Evolutionary conservation across 108 stramenopile species (phyloP), one percentile per base, ranked within the genome.

Genomic region (Pseudonitzschia pungens): DNA sequence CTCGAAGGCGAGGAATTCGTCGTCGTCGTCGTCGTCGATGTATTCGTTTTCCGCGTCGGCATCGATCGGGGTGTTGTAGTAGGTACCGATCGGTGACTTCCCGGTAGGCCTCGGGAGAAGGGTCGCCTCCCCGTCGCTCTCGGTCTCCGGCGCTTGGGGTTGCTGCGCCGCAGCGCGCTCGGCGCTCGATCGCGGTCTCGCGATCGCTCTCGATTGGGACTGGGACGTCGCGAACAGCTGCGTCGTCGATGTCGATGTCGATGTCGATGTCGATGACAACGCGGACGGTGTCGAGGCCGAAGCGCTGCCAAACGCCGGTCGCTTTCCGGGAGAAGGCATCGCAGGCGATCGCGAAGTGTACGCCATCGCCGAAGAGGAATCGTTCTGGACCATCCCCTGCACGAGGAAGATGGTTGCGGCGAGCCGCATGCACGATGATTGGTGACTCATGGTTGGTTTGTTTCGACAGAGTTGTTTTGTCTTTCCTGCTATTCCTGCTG

Each of bases 1-100:
- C 53, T 77, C 70, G 27, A 70, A 70, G n/a, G 60, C 9, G 36
- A 62, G 60, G 40, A 21, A 33, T 16, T 18, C 26, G n/a, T 40
- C 32, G 26, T 40, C 20, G 20, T 62, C 60, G n/a, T 62, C 60
- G 5, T 62, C 60, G n/a, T 33, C 60, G 33, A 40, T 15, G 8
- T 18, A 32, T 18, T 62, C 32, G 36, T 36, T n/a, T n/a, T n/a
- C n/a, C n/a, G n/a, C n/a, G n/a, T n/a, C n/a, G n/a, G n/a, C n/a
- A n/a, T n/a, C n/a, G n/a, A n/a, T n/a, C n/a, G n/a, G n/a, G 54
- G 12, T 20, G 18, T 48, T 48, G 45, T 48, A 48, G 2, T 48
- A 18, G n/a, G 10, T 48, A 48, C 10, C 18, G 14, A 18, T 48
- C 14, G 45, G 16, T 14, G 45, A 18, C 45, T 48, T 48, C 45